Evolutionary conservation across 306 rosid species (phyloP).

Genomic region (Lathyrus sativus): DNA sequence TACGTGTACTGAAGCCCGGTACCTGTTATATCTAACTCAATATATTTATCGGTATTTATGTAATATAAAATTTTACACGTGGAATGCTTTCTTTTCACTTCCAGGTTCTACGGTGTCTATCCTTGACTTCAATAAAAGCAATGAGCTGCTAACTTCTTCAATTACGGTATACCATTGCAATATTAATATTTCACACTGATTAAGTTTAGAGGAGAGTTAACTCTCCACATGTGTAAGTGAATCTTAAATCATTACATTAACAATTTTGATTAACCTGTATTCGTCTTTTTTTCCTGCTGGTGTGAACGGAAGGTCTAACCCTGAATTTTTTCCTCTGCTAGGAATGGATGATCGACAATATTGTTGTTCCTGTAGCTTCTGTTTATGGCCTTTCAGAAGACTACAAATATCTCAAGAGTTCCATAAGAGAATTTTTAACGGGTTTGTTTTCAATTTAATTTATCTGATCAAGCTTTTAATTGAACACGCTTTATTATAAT

Average conservation of each 20-base stretch:
- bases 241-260: background rate
- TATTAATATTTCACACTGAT: background rate
- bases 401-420: slow-evolving; percentile 71
- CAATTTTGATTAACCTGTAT: background rate
- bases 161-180: slow-evolving; percentile 54
- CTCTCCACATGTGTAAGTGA: background rate
- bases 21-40: slow-evolving; percentile 12
- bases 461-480: background rate
- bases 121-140: slow-evolving; percentile 84
- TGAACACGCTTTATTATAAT: background rate
- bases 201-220: background rate
- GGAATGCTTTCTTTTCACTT: slow-evolving; percentile 31
- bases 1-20: slow-evolving; percentile 78
- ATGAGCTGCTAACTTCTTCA: slow-evolving; percentile 49
- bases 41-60: slow-evolving; percentile 14
- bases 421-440: slow-evolving; percentile 81
- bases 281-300: background rate
- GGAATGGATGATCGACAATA: slow-evolving; percentile 88
- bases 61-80: slow-evolving; percentile 24
- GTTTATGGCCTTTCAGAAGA: slow-evolving; percentile 77
- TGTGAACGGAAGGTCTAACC: slow-evolving; percentile 18
- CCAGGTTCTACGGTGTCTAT: slow-evolving; percentile 72
- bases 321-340: slow-evolving; percentile 36
- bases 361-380: slow-evolving; percentile 84
- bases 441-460: slow-evolving; percentile 47